Conservation (phyloP, 768 basidiomycete genomes). For the Boletus vinaceobasis region DNA sequence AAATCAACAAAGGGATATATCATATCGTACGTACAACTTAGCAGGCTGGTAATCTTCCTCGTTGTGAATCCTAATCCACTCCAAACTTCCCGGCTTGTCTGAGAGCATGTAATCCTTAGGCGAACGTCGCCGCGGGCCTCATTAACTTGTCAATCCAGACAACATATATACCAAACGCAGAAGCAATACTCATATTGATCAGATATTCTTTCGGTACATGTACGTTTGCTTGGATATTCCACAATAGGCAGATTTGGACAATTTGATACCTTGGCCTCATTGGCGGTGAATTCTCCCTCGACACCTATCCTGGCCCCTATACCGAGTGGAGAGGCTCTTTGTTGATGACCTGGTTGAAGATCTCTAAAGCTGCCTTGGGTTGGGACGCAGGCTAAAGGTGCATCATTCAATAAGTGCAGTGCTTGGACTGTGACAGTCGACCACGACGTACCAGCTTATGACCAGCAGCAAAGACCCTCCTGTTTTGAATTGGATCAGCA, state of each 20-base stretch:
- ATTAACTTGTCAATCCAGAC: slow-evolving; percentile 78
- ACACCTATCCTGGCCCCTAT: background rate
- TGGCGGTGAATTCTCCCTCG: background rate
- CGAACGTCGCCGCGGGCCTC: slow-evolving; percentile 82
- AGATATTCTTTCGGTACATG: slow-evolving; percentile 61
- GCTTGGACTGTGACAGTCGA: background rate
- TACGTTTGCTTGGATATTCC: slow-evolving; percentile 57
- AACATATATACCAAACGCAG: slow-evolving; percentile 63
- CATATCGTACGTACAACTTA: slow-evolving; percentile 23
- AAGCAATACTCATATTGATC: slow-evolving; percentile 60
- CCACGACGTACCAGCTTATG: slow-evolving; percentile 55
- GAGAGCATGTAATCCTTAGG: slow-evolving; percentile 41
- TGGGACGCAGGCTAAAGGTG: slow-evolving; percentile 54
- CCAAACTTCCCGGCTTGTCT: background rate
- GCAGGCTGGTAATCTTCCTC: slow-evolving; percentile 78
- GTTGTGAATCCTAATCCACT: slow-evolving; percentile 49
- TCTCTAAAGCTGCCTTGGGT: slow-evolving; percentile 53
- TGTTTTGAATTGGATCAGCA: slow-evolving; percentile 15
- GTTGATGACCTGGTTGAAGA: slow-evolving; percentile 54
- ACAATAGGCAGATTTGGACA: slow-evolving; percentile 34
- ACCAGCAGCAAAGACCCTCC: slow-evolving; percentile 55
- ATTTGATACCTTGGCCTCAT: slow-evolving; percentile 5
- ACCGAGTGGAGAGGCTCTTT: slow-evolving; percentile 55
- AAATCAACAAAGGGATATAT: slow-evolving; percentile 65
- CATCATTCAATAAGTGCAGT: background rate